Evolutionary conservation across 352 stramenopile genomes (phyloP).

Genomic region (Phytophthora pisi): DNA sequence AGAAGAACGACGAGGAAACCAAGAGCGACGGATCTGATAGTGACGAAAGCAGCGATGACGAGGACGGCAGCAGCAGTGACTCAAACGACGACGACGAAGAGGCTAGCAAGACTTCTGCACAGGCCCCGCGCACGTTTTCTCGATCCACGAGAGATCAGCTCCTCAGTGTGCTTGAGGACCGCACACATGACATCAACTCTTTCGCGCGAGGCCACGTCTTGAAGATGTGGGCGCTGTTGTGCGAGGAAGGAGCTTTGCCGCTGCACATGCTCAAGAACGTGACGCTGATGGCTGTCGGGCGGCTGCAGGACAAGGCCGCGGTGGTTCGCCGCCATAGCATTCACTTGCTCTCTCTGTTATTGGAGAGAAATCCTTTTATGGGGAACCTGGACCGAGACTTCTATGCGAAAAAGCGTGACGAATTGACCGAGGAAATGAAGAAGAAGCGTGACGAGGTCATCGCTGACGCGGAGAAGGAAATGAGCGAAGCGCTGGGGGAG

Average conservation of each 20-base stretch:
- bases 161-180: constrained; percentile 89
- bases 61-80: constrained; percentile 29
- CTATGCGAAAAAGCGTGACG: constrained; percentile 83
- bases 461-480: constrained; percentile 75
- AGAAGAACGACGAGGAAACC: constrained; percentile 22
- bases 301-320: constrained; percentile 94
- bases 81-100: constrained; percentile 36
- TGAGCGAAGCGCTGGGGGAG: constrained; percentile 55
- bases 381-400: constrained; percentile 85
- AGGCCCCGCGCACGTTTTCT: constrained; percentile 53
- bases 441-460: constrained; percentile 80
- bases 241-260: constrained; percentile 86
- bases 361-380: constrained; percentile 96
- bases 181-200: constrained; percentile 92
- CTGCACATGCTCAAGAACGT: constrained; percentile 84
- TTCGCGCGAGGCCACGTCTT: constrained; percentile 92
- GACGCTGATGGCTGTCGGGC: constrained; percentile 82
- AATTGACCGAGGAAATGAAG: constrained; percentile 69
- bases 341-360: constrained; percentile 86
- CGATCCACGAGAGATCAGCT: constrained; percentile 74
- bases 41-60: constrained; percentile 34
- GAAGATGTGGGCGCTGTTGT: constrained; percentile 90
- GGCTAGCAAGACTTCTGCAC: constrained; percentile 13
- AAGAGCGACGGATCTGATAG: constrained; percentile 34
- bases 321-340: constrained; percentile 91